These are phyloP conservation scores for Dendrocalamus sinicus DNA, from an alignment of 176 grass and related monocot species.

Conservation along the genomic window DNA sequence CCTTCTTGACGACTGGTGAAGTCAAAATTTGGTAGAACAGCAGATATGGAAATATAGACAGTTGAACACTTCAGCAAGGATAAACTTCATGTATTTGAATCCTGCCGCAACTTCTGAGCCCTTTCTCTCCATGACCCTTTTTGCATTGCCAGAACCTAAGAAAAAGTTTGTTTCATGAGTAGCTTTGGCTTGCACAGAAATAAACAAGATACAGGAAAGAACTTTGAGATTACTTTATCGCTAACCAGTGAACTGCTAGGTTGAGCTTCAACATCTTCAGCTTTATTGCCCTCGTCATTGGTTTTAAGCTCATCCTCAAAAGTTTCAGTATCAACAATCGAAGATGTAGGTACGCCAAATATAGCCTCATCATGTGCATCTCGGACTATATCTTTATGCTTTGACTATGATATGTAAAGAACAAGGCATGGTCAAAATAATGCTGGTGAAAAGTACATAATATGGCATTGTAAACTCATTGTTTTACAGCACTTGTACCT, in stretches of 20 bases:
- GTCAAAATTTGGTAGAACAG: background rate
- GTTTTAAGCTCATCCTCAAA: conserved; percentile 36
- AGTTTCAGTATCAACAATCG: conserved; percentile 47
- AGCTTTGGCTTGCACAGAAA: background rate
- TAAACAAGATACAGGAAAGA: conserved; percentile 24
- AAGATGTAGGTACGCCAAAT: conserved; percentile 71
- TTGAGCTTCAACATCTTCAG: conserved; percentile 41
- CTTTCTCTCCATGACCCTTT: conserved; percentile 88
- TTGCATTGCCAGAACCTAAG: conserved; percentile 74
- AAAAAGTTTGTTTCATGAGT: conserved; percentile 35
- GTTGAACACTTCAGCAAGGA: background rate
- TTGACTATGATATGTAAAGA: conserved; percentile 57
- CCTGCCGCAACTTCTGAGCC: conserved; percentile 60
- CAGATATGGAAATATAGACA: background rate
- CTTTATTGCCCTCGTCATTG: conserved; percentile 32
- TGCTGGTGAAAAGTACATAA: background rate
- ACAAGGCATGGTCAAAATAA: conserved; percentile 30
- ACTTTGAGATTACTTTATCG: conserved; percentile 57
- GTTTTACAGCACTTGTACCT: conserved; percentile 55
- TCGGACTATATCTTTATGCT: conserved; percentile 74
- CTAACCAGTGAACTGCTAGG: conserved; percentile 59
- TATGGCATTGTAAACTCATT: conserved; percentile 22
- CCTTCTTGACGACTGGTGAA: background rate
- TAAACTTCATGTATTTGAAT: conserved; percentile 54
- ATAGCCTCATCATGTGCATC: conserved; percentile 91